Evolutionary conservation across 2,329 filamentous ascomycete species (phyloP), one percentile per base, ranked within the genome.

Genomic region (Sporothrix pseudoabietina): DNA sequence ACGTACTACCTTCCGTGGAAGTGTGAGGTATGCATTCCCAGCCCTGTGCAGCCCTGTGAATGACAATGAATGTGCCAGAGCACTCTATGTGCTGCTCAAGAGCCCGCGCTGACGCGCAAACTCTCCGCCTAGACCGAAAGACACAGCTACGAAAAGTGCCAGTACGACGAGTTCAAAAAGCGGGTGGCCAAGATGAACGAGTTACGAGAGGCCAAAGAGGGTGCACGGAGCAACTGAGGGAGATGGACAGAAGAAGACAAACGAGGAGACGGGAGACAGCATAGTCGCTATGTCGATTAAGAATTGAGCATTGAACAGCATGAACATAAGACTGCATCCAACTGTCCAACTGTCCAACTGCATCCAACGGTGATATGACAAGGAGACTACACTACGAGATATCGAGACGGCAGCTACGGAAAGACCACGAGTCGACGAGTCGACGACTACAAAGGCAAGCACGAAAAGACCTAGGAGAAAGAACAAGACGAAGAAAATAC

Each of bases 141-240:
- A 86, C 96, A 99, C 85, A 92, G 91, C 80, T 99, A 99, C 87
- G 96, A 99, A 83, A 98, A 98, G 84, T 99, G 96, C 89, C 96
- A 99, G 81, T 99, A 99, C 84, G 92, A 92, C 77, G 96, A 98
- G 83, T 99, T 99, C 88, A 97, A 97, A 90, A 94, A 95, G 88
- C 91, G 96, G 74, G 96, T 99, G 77, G 93, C 92, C 80, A 98
- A 97, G 90, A 99, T 99, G 96, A 90, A 98, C 79, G 94, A 99
- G 86, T 85, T 99, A 80, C 89, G 94, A 81, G 94, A 90, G 77
- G 90, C 92, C 75, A 97, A 97, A 88, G 89, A 85, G 74, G 94
- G 93, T 75, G 90, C 88, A 79, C 89, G 95, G 83, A 97, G 92
- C 87, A 98, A 97, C 84, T 97, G 82, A 82, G 35, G 0, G 66